A percentile compares a stretch with the other conserved stretches of the same genome.
Evolutionary conservation across 192 early-diverging fungal species (phyloP).

Genomic region (Coemansia sp.): DNA sequence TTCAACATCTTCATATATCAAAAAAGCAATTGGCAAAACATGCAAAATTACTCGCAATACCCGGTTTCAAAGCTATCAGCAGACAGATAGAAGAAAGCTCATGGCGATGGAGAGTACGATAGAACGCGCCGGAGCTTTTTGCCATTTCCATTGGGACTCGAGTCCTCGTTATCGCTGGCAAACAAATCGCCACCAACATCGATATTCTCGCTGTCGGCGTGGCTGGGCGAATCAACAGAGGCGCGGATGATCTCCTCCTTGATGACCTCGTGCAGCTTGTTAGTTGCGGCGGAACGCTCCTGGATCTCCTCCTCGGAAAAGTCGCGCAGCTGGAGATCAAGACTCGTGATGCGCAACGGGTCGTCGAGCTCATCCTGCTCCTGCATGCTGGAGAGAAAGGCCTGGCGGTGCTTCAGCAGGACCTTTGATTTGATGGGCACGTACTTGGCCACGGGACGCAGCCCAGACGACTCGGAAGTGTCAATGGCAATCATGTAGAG

Average conservation of each 20-base stretch:
- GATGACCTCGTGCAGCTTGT: conserved; percentile 24
- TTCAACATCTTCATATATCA: no score
- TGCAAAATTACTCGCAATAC: no score
- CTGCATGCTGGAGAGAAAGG: not conserved
- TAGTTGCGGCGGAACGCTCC: conserved; percentile 22
- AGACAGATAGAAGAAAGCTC: not conserved
- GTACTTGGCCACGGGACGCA: conserved; percentile 23
- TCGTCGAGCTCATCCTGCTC: conserved; percentile 24
- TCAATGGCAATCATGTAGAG: conserved; percentile 37
- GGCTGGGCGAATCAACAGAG: not conserved
- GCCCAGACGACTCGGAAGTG: not conserved
- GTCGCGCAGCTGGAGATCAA: conserved; percentile 45
- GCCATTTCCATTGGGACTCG: not conserved
- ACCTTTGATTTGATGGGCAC: conserved; percentile 34
- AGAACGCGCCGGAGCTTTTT: conserved; percentile 16
- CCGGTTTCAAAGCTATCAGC: no score
- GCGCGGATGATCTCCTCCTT: conserved; percentile 32
- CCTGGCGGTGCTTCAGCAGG: conserved; percentile 27
- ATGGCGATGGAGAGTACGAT: conserved; percentile 30
- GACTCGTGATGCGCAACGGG: conserved; percentile 21
- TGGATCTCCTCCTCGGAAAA: conserved; percentile 43
- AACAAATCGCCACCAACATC: conserved; percentile 32
- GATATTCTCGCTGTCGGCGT: conserved; percentile 28
- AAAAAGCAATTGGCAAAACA: no score
- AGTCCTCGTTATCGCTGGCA: conserved; percentile 9